Conservation (phyloP, 768 basidiomycete species). For the Termitomyces sp. region DNA sequence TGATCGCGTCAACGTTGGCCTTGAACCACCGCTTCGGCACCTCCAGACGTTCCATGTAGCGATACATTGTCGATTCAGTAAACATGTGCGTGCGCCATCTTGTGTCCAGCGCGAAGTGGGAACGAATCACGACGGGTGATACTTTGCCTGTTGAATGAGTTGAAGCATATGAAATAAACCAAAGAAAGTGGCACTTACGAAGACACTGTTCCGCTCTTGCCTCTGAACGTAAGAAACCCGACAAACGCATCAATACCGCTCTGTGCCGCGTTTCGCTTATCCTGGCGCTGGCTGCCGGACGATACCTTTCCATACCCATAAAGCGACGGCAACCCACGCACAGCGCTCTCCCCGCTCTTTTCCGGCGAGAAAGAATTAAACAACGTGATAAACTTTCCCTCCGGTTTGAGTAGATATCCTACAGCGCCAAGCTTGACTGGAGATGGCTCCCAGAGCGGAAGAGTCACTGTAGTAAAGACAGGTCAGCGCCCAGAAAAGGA, state of each 20-base stretch:
- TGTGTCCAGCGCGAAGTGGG: too few species aligned
- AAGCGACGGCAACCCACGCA: slow-evolving; percentile 51
- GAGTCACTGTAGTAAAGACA: slow-evolving; percentile 36
- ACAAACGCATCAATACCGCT: slow-evolving; percentile 52
- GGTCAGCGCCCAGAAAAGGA: too few species aligned
- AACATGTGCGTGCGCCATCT: too few species aligned
- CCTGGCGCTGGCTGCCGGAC: slow-evolving; percentile 43
- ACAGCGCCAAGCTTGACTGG: slow-evolving; percentile 64
- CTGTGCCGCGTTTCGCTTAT: slow-evolving; percentile 55
- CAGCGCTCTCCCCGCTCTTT: slow-evolving; percentile 37
- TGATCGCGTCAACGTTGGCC: too few species aligned
- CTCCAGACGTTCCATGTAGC: too few species aligned
- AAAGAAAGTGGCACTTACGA: too few species aligned
- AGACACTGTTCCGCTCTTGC: slow-evolving; percentile 8
- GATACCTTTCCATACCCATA: slow-evolving; percentile 52
- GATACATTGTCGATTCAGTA: too few species aligned
- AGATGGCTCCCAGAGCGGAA: slow-evolving; percentile 70
- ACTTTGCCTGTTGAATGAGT: too few species aligned
- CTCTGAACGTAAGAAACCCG: slow-evolving; percentile 42
- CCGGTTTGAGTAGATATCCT: slow-evolving; percentile 65
- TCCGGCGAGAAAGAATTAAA: slow-evolving; percentile 62
- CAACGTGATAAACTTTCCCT: slow-evolving; percentile 66
- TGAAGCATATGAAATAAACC: too few species aligned
- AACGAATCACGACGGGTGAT: too few species aligned
- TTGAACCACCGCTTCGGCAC: too few species aligned